phyloP scores from a whole-genome alignment of 2,329 filamentous ascomycete genomes.

The Pyrenophora tritici-repentis region DNA sequence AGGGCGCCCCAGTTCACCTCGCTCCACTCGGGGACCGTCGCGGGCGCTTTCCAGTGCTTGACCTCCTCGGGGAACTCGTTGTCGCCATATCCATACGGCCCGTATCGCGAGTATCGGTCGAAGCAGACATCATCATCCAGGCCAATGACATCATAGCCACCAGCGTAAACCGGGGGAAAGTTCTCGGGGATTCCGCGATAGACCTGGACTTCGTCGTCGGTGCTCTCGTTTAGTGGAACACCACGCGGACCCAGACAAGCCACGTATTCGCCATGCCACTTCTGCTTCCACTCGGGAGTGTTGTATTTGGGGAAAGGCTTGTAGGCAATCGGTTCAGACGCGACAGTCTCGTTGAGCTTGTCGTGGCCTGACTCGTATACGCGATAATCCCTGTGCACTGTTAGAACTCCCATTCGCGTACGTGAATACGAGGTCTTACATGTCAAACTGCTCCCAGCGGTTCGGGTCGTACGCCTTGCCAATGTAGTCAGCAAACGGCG shows the following conservation, averaged over 20 bases:
- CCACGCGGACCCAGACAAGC: slow-evolving; percentile 67
- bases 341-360: slow-evolving; percentile 30
- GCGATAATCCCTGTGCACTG: slow-evolving; percentile 42
- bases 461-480: slow-evolving; percentile 54
- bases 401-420: slow-evolving; percentile 4
- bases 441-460: slow-evolving; percentile 53
- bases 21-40: slow-evolving; percentile 61
- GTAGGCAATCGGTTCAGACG: slow-evolving; percentile 60
- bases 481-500: slow-evolving; percentile 51
- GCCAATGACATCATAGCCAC: slow-evolving; percentile 46
- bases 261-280: slow-evolving; percentile 63
- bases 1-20: slow-evolving; percentile 72
- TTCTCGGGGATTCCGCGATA: slow-evolving; percentile 60
- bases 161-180: slow-evolving; percentile 45
- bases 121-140: slow-evolving; percentile 64
- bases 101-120: slow-evolving; percentile 59
- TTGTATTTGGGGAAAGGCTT: slow-evolving; percentile 76
- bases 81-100: slow-evolving; percentile 62
- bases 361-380: slow-evolving; percentile 46
- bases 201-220: slow-evolving; percentile 68
- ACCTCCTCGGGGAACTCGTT: slow-evolving; percentile 57
- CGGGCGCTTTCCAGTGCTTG: slow-evolving; percentile 46
- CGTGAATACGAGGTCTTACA: slow-evolving; percentile 23
- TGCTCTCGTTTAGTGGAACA: slow-evolving; percentile 56
- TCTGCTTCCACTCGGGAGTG: slow-evolving; percentile 61